Conservation (phyloP, 805 yeast species). For the Wickerhamomyces chaumierensis region DNA sequence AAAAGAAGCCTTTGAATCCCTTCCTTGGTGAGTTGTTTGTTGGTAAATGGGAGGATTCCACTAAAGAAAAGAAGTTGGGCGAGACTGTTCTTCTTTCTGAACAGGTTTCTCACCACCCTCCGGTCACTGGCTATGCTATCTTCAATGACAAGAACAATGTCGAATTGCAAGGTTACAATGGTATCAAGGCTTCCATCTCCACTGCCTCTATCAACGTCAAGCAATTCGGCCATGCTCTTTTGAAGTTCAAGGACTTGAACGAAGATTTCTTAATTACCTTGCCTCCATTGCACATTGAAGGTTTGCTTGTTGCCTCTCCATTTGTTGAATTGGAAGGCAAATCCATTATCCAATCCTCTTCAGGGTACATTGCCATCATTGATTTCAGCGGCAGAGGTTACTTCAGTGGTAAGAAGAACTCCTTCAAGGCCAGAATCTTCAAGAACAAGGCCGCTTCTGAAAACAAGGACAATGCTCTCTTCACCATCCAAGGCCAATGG, state of each 20-base stretch:
- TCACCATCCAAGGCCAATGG: constrained; percentile 89
- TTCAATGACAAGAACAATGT: constrained; percentile 62
- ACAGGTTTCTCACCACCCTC: constrained; percentile 97
- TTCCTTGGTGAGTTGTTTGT: constrained; percentile 90
- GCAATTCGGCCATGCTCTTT: constrained; percentile 85
- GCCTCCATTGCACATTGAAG: constrained; percentile 93
- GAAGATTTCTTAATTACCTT: constrained; percentile 75
- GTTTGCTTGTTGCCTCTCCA: constrained; percentile 82
- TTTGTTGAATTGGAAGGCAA: constrained; percentile 90
- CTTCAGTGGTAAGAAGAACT: constrained; percentile 88
- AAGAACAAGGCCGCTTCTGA: constrained; percentile 38
- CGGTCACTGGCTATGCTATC: constrained; percentile 86
- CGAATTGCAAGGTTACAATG: constrained; percentile 78
- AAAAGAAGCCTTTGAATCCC: constrained; percentile 95
- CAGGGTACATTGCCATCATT: constrained; percentile 61
- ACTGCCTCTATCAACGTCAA: constrained; percentile 73
- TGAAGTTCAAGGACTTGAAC: constrained; percentile 47
- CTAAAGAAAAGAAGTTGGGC: constrained; percentile 42
- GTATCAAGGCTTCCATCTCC: constrained; percentile 74
- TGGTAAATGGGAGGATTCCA: constrained; percentile 68
- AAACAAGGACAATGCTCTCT: constrained; percentile 52
- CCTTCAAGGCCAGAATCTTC: constrained; percentile 77
- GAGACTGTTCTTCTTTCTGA: constrained; percentile 76
- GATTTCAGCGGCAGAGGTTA: constrained; percentile 91
- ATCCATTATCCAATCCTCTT: constrained; percentile 72